These are phyloP conservation scores for Suillus decipiens DNA, from an alignment of 768 basidiomycete species.

Conservation along the genomic window DNA sequence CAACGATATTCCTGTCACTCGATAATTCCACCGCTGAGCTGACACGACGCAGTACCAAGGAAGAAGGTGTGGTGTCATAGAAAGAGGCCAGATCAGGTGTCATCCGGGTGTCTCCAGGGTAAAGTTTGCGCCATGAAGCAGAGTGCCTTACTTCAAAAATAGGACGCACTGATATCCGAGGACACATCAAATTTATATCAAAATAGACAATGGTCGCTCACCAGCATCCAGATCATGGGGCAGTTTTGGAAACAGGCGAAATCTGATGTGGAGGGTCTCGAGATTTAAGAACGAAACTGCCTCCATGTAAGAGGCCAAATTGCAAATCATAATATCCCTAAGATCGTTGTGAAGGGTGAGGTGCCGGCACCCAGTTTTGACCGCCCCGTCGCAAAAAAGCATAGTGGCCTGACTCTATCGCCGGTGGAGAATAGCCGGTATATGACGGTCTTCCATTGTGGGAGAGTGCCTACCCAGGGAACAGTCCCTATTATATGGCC, in stretches of 20 bases:
- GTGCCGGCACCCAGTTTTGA: conserved; percentile 28
- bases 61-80: conserved; percentile 27
- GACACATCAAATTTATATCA: background rate
- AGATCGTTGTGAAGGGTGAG: conserved; percentile 23
- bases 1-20: conserved; percentile 16
- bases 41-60: conserved; percentile 16
- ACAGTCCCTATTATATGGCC: conserved; percentile 34
- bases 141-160: conserved; percentile 18
- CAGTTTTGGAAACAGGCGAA: no score
- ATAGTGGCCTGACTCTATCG: conserved; percentile 40
- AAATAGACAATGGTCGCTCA: conserved; percentile 3
- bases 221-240: background rate
- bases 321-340: conserved; percentile 51
- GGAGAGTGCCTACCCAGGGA: conserved; percentile 35
- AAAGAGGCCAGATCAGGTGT: conserved; percentile 27
- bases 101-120: conserved; percentile 29
- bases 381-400: conserved; percentile 29
- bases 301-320: conserved; percentile 43
- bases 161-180: background rate
- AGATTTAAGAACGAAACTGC: conserved; percentile 42
- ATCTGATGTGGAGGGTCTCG: background rate
- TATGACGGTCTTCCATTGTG: conserved; percentile 35
- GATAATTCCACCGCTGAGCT: conserved; percentile 26
- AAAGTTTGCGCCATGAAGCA: conserved; percentile 23
- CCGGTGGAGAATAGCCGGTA: no score